Base-by-base conservation (phyloP, 441 rosid genomes). In the Metrosideros polymorpha region DNA sequence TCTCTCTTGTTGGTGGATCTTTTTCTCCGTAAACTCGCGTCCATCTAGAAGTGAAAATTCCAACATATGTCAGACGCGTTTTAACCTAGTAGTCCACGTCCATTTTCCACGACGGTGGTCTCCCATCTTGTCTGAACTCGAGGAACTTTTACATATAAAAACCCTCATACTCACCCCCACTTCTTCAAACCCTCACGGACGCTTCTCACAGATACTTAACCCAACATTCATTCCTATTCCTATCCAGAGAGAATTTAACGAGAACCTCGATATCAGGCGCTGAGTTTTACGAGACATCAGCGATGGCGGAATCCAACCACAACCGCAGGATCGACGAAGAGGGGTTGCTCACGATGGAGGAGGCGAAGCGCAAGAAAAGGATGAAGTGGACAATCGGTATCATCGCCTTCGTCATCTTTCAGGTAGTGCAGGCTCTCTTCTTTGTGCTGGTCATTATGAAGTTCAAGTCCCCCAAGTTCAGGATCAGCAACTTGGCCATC, bases 381-480 rank as follows among this genome's bases (percentile, higher is more conserved):
- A 87, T 87, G 84, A 87, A 75, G 45, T 84, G 83, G 57, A 85
- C 88, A 1, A 75, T 84, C 9, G 84, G 84, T 84, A 87, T 87
- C 51, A 71, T 82, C 7, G 86, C 84, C 25, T 87, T 87, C 45
- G 66, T 59, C 19, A 83, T 87, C 39, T 87, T 87, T 71, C 88
- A 87, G 47, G 63, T 53, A n/a, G 77, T 84, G 12, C 86, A 84
- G 56, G 84, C 59, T 55, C 49, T 76, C 50, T 71, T 87, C 35
- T 87, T 87, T 27, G 83, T 79, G 53, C 54, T 84, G 29, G 84
- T 87, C 77, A 83, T 87, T 42, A 84, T 87, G 88, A 84, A 84
- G 83, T 85, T 87, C 55, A 45, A 85, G 57, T 71, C 86, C 30
- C 88, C 88, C 53, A 75, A 87, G 57, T 87, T 87, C 84, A 54